These are phyloP conservation scores for Pichiaceae sp. DNA, from an alignment of 1,139 yeast species.

Conservation along the genomic window DNA sequence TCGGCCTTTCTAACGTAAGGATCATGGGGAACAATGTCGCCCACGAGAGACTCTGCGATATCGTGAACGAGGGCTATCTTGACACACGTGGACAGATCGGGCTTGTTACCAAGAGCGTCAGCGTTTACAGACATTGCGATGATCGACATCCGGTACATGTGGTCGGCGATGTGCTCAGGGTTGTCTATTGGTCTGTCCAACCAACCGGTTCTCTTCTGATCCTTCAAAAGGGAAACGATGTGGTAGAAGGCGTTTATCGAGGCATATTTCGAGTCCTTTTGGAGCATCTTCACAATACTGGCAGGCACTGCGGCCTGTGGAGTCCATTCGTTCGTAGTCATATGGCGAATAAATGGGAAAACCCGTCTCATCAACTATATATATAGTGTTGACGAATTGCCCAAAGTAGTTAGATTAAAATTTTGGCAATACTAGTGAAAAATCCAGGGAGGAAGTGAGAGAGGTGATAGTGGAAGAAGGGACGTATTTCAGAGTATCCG, in stretches of 20 bases:
- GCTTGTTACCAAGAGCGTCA: conserved; percentile 22
- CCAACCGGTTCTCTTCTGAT: conserved; percentile 93
- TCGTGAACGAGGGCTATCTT: conserved; percentile 89
- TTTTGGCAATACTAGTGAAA: too few species aligned
- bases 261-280: conserved; percentile 25
- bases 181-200: conserved; percentile 58
- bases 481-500: too few species aligned
- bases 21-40: conserved; percentile 89
- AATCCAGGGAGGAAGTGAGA: too few species aligned
- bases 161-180: conserved; percentile 81
- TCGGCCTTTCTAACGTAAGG: conserved; percentile 31
- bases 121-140: conserved; percentile 65
- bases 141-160: conserved; percentile 93
- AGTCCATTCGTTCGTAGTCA: conserved; percentile 36
- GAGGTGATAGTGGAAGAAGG: too few species aligned
- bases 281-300: conserved; percentile 35
- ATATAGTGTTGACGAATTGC: too few species aligned
- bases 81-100: conserved; percentile 44
- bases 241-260: conserved; percentile 67
- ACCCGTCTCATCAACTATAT: too few species aligned
- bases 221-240: conserved; percentile 65
- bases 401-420: too few species aligned
- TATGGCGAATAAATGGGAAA: background rate
- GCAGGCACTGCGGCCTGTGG: conserved; percentile 54
- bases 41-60: conserved; percentile 88